Base-by-base conservation (phyloP, 495 filamentous ascomycete genomes). In the Daldinia bambusicola region DNA sequence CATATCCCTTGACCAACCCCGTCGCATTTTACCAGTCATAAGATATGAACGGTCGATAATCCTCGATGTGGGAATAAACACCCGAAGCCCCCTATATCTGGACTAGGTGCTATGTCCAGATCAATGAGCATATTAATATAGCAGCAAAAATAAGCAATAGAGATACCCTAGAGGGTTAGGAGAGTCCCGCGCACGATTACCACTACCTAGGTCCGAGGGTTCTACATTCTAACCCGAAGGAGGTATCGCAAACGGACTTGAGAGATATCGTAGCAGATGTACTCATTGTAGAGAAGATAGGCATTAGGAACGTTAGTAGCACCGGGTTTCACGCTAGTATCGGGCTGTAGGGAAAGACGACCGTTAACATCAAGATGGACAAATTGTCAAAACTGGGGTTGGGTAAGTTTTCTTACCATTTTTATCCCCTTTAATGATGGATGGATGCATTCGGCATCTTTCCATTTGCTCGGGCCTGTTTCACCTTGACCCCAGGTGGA, bases 231-330 rank as follows among this genome's bases (percentile, higher is more conserved):
- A 51, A 93, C 85, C 13, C 88, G 84, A 71, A 96, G 89, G 13
- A 97, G 80, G 76, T 97, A 97, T 7, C 90, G 84, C 61, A 94
- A 84, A 16, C 89, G 85, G 34, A 96, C 87, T 80, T 97, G 93
- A 0, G 89, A 82, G 8, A 93, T 84, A 74, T 95, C 88, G 72
- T 97, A 97, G 31, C 84, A 84, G 55, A 95, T 93, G 75, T 94
- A 96, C 83, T 91, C 89, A 72, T 91, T 90, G 75, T 90, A 90
- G 5, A 75, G 71, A 20, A 90, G 79, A 18, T 68, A 69, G 0
- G 80, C 75, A 31, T 70, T 62, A 0, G 52, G 14, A 7, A 82
- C 67, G 10, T 75, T 74, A 3, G 83, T 86, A 2, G 75, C 22
- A 1, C 78, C 80, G 3, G 85, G 83, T 7, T 34, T 31, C 2